phyloP scores from a whole-genome alignment of 805 yeast genomes.

The Torulaspora microellipsoides region DNA sequence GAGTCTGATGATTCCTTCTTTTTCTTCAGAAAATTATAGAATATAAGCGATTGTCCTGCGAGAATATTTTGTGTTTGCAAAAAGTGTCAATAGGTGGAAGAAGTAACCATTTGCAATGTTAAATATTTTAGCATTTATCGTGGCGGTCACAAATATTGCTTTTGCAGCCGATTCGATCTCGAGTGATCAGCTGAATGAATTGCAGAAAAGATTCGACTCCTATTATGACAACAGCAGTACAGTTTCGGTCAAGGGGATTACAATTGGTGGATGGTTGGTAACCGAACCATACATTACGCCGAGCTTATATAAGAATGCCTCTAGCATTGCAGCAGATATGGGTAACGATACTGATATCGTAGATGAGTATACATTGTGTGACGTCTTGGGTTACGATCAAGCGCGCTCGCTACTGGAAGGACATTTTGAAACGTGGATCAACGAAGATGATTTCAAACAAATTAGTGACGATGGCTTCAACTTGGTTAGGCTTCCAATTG shows the following conservation, averaged over 20 bases:
- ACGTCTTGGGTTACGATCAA: slow-evolving; percentile 44
- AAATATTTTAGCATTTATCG: too few relatives aligned
- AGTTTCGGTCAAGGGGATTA: slow-evolving; percentile 39
- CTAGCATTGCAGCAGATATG: slow-evolving; percentile 17
- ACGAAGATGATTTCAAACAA: slow-evolving; percentile 51
- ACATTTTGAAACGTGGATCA: slow-evolving; percentile 59
- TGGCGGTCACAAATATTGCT: too few relatives aligned
- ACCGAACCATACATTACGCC: slow-evolving; percentile 71
- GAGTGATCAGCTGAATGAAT: slow-evolving; percentile 1
- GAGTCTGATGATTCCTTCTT: too few relatives aligned
- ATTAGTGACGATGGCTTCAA: slow-evolving; percentile 55
- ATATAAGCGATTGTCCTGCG: too few relatives aligned
- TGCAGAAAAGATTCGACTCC: slow-evolving; percentile 6
- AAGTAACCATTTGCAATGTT: neutral
- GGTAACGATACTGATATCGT: slow-evolving; percentile 37
- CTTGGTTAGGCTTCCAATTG: slow-evolving; percentile 71
- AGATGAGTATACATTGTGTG: slow-evolving; percentile 57
- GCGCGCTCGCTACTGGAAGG: slow-evolving; percentile 40
- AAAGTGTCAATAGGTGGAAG: too few relatives aligned
- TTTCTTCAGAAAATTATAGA: too few relatives aligned
- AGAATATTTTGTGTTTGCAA: too few relatives aligned
- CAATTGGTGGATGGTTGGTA: slow-evolving; percentile 70
- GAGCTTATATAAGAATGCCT: slow-evolving; percentile 45
- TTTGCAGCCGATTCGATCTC: neutral
- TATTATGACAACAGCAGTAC: slow-evolving; percentile 1